These are phyloP conservation scores for Coemansia javaensis DNA, from an alignment of 192 early-diverging fungal genomes.

Conservation along the genomic window DNA sequence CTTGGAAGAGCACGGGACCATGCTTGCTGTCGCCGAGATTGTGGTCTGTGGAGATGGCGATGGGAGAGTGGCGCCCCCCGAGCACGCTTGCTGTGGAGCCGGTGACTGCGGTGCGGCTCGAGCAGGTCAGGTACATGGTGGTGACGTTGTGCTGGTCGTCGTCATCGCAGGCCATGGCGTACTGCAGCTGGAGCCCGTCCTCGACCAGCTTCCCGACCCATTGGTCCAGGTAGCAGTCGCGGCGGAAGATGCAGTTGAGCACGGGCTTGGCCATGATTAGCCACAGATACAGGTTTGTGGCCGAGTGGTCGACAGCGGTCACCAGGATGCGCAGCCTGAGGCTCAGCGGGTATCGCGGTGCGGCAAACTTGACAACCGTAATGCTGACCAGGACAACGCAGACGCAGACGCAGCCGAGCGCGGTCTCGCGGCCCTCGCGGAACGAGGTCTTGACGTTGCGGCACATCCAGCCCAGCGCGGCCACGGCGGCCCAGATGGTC, in stretches of 20 bases:
- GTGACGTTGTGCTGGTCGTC: too few relatives aligned
- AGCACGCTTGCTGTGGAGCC: too few relatives aligned
- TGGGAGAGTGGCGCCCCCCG: too few relatives aligned
- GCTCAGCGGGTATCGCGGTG: conserved; percentile 15
- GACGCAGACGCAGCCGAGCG: conserved; percentile 18
- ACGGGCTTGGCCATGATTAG: conserved; percentile 18
- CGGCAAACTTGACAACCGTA: conserved; percentile 16
- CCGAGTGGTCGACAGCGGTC: conserved; percentile 13
- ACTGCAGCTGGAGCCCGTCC: conserved; percentile 22
- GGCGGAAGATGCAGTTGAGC: conserved; percentile 12
- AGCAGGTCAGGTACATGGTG: too few relatives aligned
- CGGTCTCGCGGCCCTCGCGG: conserved; percentile 33
- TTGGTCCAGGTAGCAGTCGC: conserved; percentile 14
- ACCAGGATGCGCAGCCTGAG: conserved; percentile 10
- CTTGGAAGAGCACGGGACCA: too few relatives aligned
- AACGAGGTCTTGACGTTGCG: conserved; percentile 40
- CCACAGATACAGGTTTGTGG: conserved; percentile 18
- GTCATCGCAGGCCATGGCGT: background rate
- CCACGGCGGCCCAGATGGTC: conserved; percentile 9
- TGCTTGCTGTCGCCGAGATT: too few relatives aligned
- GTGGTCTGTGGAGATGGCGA: too few relatives aligned
- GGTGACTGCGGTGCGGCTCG: too few relatives aligned
- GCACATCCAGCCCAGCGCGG: conserved; percentile 12
- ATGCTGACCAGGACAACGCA: conserved; percentile 9
- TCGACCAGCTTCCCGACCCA: conserved; percentile 14